Conservation (phyloP, 768 basidiomycete species). For the Boletus reticulatus region DNA sequence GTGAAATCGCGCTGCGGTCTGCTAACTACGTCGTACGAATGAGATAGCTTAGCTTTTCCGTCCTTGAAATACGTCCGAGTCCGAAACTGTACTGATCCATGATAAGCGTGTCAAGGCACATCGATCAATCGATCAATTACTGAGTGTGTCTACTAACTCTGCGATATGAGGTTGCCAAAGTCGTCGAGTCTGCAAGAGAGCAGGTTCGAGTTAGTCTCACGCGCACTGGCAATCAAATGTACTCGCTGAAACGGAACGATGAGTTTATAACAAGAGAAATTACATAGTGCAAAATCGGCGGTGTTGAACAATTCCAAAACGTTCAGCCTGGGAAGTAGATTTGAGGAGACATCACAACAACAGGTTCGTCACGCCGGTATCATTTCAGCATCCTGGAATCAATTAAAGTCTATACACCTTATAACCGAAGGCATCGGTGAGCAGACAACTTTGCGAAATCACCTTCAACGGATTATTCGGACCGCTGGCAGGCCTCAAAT, state of each 20-base stretch:
- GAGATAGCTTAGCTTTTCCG: slow-evolving; percentile 59
- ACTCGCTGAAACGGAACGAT: slow-evolving; percentile 33
- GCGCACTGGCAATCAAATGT: not conserved
- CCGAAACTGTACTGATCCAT: slow-evolving; percentile 49
- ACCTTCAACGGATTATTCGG: too few species aligned
- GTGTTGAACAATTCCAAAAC: slow-evolving; percentile 27
- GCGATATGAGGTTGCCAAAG: too few species aligned
- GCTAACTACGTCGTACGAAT: slow-evolving; percentile 54
- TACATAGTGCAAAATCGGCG: slow-evolving; percentile 33
- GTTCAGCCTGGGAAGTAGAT: too few species aligned
- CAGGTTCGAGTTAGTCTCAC: slow-evolving; percentile 35
- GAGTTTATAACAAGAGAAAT: slow-evolving; percentile 44
- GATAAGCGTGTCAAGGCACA: slow-evolving; percentile 83
- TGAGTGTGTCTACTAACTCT: too few species aligned
- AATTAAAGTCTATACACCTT: too few species aligned
- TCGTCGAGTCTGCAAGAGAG: slow-evolving; percentile 43
- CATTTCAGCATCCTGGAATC: too few species aligned
- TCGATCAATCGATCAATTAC: slow-evolving; percentile 51
- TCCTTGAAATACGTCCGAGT: slow-evolving; percentile 58
- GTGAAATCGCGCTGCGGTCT: slow-evolving; percentile 73
- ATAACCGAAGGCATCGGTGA: too few species aligned
- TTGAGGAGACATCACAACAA: too few species aligned
- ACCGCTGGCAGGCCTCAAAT: too few species aligned
- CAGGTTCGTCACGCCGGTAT: too few species aligned
- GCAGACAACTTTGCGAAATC: too few species aligned